Evolutionary conservation across 2,329 filamentous ascomycete species (phyloP).

Genomic region (Aspergillus sp.): DNA sequence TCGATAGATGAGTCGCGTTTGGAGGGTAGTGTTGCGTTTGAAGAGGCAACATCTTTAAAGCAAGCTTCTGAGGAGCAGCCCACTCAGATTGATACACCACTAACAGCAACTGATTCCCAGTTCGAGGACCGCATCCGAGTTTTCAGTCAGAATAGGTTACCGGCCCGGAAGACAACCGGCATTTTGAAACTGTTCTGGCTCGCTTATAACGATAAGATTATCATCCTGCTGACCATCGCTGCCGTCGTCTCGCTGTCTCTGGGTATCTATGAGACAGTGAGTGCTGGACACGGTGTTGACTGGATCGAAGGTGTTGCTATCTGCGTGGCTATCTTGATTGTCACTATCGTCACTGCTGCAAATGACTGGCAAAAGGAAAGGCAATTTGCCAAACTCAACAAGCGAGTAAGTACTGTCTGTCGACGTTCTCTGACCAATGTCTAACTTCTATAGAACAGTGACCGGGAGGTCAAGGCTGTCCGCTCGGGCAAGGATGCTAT

Average conservation of each 20-base stretch:
- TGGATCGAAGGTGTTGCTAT: conserved; percentile 68
- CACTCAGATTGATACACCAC: conserved; percentile 1
- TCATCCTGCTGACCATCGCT: conserved; percentile 65
- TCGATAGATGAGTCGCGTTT: conserved; percentile 69
- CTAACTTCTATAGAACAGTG: conserved; percentile 51
- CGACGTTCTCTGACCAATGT: background rate
- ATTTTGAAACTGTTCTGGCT: conserved; percentile 61
- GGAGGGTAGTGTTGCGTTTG: conserved; percentile 64
- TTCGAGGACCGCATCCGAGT: conserved; percentile 57
- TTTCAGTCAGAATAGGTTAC: conserved; percentile 58
- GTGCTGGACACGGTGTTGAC: conserved; percentile 48
- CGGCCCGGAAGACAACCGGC: conserved; percentile 59
- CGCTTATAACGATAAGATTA: conserved; percentile 69
- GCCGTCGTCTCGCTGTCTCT: conserved; percentile 65
- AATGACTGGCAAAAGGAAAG: conserved; percentile 68
- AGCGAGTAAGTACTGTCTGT: conserved; percentile 27
- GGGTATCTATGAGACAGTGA: conserved; percentile 64
- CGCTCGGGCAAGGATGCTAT: conserved; percentile 61
- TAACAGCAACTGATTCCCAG: conserved; percentile 19
- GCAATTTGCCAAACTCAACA: conserved; percentile 60
- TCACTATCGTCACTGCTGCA: conserved; percentile 57
- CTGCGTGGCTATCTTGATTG: conserved; percentile 60
- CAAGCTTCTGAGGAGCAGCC: conserved; percentile 10
- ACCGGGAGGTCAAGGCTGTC: conserved; percentile 62
- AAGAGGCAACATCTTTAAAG: conserved; percentile 53